Conservation (phyloP, 192 early-diverging fungal genomes). For the Backusella westeae region DNA sequence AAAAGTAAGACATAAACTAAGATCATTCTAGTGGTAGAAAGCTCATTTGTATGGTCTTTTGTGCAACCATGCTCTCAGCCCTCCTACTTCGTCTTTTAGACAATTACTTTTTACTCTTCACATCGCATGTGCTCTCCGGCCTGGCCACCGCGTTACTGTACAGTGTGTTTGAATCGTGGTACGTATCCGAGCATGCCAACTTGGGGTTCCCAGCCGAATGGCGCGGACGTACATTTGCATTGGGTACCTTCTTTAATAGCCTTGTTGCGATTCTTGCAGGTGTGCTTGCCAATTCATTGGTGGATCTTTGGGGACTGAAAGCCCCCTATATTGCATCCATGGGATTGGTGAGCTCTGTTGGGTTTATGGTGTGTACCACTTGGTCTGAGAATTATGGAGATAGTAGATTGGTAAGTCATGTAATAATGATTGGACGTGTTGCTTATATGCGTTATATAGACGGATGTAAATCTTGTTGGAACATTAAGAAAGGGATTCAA, state of each 20-base stretch:
- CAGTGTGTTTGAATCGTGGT: slow-evolving; percentile 63
- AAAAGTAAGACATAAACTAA: no score
- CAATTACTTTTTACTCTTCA: slow-evolving; percentile 40
- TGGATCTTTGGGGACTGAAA: slow-evolving; percentile 49
- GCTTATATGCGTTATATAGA: background rate
- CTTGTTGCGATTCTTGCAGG: slow-evolving; percentile 67
- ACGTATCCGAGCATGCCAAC: slow-evolving; percentile 52
- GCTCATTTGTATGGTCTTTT: slow-evolving; percentile 48
- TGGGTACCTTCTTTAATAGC: slow-evolving; percentile 66
- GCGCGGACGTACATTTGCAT: slow-evolving; percentile 63
- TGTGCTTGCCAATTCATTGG: slow-evolving; percentile 61
- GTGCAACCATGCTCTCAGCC: slow-evolving; percentile 41
- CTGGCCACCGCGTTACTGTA: slow-evolving; percentile 50
- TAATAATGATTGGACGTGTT: no score
- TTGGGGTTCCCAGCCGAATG: slow-evolving; percentile 48
- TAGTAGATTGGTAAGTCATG: background rate
- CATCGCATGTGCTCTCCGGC: slow-evolving; percentile 49
- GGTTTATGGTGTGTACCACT: slow-evolving; percentile 43
- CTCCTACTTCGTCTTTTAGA: slow-evolving; percentile 38
- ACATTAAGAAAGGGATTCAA: slow-evolving; percentile 14
- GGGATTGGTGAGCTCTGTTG: slow-evolving; percentile 46
- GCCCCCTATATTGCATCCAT: slow-evolving; percentile 66
- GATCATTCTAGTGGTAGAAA: slow-evolving; percentile 40
- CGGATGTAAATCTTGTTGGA: slow-evolving; percentile 8
- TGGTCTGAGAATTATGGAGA: slow-evolving; percentile 81